Evolutionary conservation across 2,329 filamentous ascomycete species (phyloP), one percentile per base, ranked within the genome.

Genomic region (Cercospora sp.): DNA sequence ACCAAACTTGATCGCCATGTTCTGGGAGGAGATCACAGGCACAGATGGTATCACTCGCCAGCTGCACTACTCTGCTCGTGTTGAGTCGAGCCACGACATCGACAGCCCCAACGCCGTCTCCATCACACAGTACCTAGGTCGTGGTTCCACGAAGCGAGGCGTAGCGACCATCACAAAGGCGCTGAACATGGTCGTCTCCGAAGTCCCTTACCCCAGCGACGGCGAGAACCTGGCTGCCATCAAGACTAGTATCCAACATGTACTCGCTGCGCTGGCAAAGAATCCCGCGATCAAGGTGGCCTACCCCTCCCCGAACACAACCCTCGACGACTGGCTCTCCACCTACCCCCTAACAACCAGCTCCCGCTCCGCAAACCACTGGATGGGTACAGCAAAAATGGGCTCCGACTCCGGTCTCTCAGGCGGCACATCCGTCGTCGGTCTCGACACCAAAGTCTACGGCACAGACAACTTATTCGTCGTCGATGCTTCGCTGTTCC

Each of bases 381-480:
- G 81, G 81, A 81, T 83, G 65, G 81, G 76, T 6, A 75, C 72
- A 16, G 72, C 70, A 63, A 77, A 76, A 76, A 80, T 83, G 66
- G 81, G 81, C 64, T 77, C 77, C 16, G 81, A 83, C 70, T 81
- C 79, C 64, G 81, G 81, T 60, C 76, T 83, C 18, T 77, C 78
- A 48, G 79, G 79, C 51, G 81, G 81, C 59, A 79, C 80, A 23
- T 77, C 83, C 0, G 84, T 85, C 7, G 80, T 86, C 0, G 83
- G 86, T 68, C 79, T 81, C 33, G 82, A 82, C 75, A 83, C 84
- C 62, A 79, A 83, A 58, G 84, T 86, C 3, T 76, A 84, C 74
- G 89, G 88, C 42, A 90, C 86, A 0, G 87, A 90, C 73, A 90
- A 91, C 78, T 80, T 90, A 55, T 90, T 88, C 73, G 86, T 91